Percentiles rank a stretch among this genome's conserved stretches.
These are phyloP conservation scores for Penicillium ochrochloron DNA, from an alignment of 495 filamentous ascomycete genomes.

Conservation along the genomic window DNA sequence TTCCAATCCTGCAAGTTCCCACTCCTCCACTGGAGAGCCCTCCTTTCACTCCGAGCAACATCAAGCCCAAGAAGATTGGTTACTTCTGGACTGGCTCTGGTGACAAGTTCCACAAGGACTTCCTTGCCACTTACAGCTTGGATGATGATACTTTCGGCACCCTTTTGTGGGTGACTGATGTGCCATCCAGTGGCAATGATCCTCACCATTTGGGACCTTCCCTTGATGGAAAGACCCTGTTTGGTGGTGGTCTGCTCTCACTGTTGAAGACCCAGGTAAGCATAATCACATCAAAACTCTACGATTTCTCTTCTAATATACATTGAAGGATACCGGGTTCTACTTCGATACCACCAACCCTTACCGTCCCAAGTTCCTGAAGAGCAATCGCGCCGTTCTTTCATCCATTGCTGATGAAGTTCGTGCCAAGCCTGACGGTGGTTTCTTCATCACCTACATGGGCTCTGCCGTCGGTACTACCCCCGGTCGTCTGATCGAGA, in stretches of 20 bases:
- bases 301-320: neutral
- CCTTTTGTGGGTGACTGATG: constrained; percentile 61
- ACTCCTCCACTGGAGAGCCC: constrained; percentile 59
- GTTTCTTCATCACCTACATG: constrained; percentile 68
- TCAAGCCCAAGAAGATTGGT: constrained; percentile 69
- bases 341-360: constrained; percentile 65
- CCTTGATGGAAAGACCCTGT: constrained; percentile 62
- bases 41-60: constrained; percentile 56
- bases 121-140: constrained; percentile 62
- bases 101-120: constrained; percentile 65
- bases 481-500: constrained; percentile 63
- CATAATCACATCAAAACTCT: neutral
- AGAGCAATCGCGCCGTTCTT: constrained; percentile 61
- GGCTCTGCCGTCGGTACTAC: constrained; percentile 59
- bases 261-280: constrained; percentile 59
- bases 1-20: constrained; percentile 63
- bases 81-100: constrained; percentile 67
- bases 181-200: constrained; percentile 63
- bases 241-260: constrained; percentile 64
- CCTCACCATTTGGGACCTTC: constrained; percentile 65
- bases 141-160: constrained; percentile 67
- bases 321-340: constrained; percentile 58
- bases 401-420: constrained; percentile 67
- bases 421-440: constrained; percentile 66
- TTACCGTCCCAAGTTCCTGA: constrained; percentile 61